Evolutionary conservation across 2,329 filamentous ascomycete species (phyloP).

Genomic region (Thelonectria discophora): DNA sequence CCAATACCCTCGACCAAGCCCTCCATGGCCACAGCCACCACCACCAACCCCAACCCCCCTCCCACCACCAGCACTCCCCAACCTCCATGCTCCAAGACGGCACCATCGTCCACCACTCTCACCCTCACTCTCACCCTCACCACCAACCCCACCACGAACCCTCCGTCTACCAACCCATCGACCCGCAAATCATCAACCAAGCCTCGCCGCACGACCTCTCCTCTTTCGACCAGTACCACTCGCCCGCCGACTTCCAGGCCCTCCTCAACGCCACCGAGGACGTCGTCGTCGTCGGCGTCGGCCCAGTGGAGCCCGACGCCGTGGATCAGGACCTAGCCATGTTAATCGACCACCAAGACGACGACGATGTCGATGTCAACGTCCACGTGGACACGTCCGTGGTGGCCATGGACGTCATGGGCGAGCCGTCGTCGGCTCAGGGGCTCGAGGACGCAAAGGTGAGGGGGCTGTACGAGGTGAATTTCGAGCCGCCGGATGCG

Average conservation of each 20-base stretch:
- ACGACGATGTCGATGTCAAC: slow-evolving; percentile 44
- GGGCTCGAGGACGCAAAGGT: slow-evolving; percentile 33
- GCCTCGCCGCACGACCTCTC: slow-evolving; percentile 46
- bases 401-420: slow-evolving; percentile 34
- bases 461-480: slow-evolving; percentile 43
- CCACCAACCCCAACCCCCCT: neutral
- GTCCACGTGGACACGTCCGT: slow-evolving; percentile 28
- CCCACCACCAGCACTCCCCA: slow-evolving; percentile 29
- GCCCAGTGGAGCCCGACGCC: slow-evolving; percentile 50
- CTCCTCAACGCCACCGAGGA: slow-evolving; percentile 59
- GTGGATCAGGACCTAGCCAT: slow-evolving; percentile 62
- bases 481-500: slow-evolving; percentile 38
- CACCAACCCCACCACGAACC: slow-evolving; percentile 46
- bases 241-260: slow-evolving; percentile 62
- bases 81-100: slow-evolving; percentile 44
- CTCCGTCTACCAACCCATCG: slow-evolving; percentile 63
- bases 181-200: slow-evolving; percentile 66
- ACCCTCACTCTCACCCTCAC: too few species aligned
- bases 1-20: slow-evolving; percentile 38
- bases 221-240: slow-evolving; percentile 53
- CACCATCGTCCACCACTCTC: slow-evolving; percentile 40
- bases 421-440: slow-evolving; percentile 22
- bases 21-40: slow-evolving; percentile 32
- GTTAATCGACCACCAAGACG: slow-evolving; percentile 58
- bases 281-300: slow-evolving; percentile 40